Percentiles rank a stretch among this genome's conserved stretches.
Evolutionary conservation across 306 rosid species (phyloP).

Genomic region (Betula pendula): DNA sequence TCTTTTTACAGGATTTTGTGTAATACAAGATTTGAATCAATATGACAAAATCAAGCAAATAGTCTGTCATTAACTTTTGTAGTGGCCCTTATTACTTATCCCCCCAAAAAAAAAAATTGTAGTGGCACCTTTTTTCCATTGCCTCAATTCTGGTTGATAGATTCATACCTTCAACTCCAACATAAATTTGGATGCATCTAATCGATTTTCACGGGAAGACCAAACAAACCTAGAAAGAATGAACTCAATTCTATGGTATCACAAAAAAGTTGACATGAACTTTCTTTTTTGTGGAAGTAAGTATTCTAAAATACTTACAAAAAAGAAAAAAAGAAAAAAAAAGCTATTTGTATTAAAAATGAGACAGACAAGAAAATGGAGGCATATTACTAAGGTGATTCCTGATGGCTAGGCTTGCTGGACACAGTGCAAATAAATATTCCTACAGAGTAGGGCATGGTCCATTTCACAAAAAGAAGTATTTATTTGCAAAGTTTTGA

Average conservation of each 20-base stretch:
- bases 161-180: background rate
- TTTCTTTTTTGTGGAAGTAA: background rate
- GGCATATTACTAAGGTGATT: background rate
- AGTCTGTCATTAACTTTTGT: background rate
- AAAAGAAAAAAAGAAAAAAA: too few relatives aligned
- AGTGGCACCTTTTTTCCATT: background rate
- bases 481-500: too few relatives aligned
- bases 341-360: too few relatives aligned
- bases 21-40: too few relatives aligned
- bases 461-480: background rate
- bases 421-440: background rate
- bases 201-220: too few relatives aligned
- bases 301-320: too few relatives aligned
- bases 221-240: background rate
- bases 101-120: too few relatives aligned
- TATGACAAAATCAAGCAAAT: background rate
- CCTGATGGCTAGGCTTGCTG: background rate
- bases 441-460: background rate
- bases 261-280: too few relatives aligned
- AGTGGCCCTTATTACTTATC: background rate
- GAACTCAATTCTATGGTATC: background rate
- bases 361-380: background rate
- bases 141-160: background rate
- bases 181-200: too few relatives aligned
- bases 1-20: too few relatives aligned